Base-by-base conservation (phyloP, 441 rosid species). In the Aleurites moluccanus region DNA sequence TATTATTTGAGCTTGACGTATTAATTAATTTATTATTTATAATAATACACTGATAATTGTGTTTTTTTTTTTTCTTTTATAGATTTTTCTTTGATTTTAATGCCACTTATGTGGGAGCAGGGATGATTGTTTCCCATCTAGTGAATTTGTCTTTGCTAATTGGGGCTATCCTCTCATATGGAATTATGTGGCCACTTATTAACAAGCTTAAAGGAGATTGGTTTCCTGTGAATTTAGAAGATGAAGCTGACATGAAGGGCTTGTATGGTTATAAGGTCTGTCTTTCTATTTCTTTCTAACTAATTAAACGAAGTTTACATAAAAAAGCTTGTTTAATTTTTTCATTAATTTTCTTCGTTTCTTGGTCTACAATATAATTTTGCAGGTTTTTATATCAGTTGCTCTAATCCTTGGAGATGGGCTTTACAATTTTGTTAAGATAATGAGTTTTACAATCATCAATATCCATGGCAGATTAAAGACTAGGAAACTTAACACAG, bases 151-250 rank as follows among this genome's bases (percentile, higher is more conserved):
- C 99, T 59, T 72, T 95, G 85, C 90, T 95, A 66, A 81, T 92
- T 33, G 99, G 99, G 70, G 96, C 99, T 67, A 78, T 90, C 40
- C 87, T 95, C 71, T 95, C 99, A 6, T 83, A 85, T 73, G 99
- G 98, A 57, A 38, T 95, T 3, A 89, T 90, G 97, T 95, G 98
- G 98, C 98, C 99, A 55, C 92, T 90, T n/a, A 88, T 95, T 52
- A 77, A 77, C 68, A 76, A 76, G 71, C 90, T 79, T 27, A 90
- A 92, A 82, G 98, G 98, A 71, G 75, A 88, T 10, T 95, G 99
- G 99, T 95, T 88, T 66, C 80, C 90, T 42, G 81, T 64, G 9
- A 81, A 77, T 73, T 63, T 85, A 7, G 80, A 86, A 40, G 91
- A 16, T 23, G 76, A 92, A 73, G 88, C 84, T 82, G 86, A 86